These are phyloP conservation scores for Pythium volutum DNA, from an alignment of 352 stramenopile species.

Conservation along the genomic window DNA sequence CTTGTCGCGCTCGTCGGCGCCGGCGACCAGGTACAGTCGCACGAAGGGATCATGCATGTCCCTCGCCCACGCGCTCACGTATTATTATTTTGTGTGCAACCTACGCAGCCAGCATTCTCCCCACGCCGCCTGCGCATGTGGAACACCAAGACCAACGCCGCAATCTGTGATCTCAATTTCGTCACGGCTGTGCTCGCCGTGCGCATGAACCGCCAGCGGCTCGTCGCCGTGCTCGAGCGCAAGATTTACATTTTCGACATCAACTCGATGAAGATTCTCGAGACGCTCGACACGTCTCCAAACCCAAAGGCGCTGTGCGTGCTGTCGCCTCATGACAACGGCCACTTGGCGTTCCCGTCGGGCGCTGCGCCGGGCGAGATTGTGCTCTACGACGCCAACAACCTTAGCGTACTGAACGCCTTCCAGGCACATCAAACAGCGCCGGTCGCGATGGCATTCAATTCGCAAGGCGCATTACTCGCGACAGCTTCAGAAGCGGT, in stretches of 20 bases:
- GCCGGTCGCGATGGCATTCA: conserved; percentile 90
- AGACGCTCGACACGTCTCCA: conserved; percentile 88
- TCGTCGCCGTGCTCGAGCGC: conserved; percentile 85
- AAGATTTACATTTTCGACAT: conserved; percentile 94
- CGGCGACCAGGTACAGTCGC: conserved; percentile 72
- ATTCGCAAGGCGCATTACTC: conserved; percentile 78
- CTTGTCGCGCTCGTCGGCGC: conserved; percentile 90
- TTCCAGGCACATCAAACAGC: conserved; percentile 86
- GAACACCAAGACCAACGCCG: conserved; percentile 89
- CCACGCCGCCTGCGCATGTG: conserved; percentile 87
- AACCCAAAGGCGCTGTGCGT: conserved; percentile 85
- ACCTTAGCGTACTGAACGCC: conserved; percentile 89
- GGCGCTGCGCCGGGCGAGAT: conserved; percentile 83
- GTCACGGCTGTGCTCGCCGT: conserved; percentile 87
- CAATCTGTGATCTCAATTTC: conserved; percentile 93
- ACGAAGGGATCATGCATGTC: no score
- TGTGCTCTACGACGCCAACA: conserved; percentile 91
- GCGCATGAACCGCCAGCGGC: conserved; percentile 88
- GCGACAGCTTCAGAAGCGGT: conserved; percentile 91
- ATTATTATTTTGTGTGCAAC: not conserved
- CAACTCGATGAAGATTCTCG: conserved; percentile 91
- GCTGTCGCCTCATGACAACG: conserved; percentile 84
- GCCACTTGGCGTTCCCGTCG: conserved; percentile 81
- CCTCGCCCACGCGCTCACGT: not conserved
- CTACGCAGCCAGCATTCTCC: conserved; percentile 82